Base-by-base conservation (phyloP, 805 yeast genomes). In the Priceomyces carsonii region DNA sequence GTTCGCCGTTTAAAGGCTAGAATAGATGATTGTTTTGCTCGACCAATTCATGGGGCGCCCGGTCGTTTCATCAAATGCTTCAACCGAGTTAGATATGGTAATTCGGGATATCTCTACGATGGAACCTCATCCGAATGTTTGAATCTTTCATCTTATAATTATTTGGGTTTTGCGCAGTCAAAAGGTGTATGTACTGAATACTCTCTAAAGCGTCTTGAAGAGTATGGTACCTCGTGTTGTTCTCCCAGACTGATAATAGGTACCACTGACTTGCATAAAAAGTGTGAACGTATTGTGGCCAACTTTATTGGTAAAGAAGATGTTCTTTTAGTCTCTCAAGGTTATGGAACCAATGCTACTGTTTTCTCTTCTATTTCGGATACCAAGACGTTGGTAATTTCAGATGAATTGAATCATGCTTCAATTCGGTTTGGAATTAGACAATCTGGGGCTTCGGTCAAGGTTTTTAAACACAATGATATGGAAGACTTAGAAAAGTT, bases 31-130 rank as follows among this genome's bases (percentile, higher is more conserved):
- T 88, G 96, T 61, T 93, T 93, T 60, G 87, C 95, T 2, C 80
- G 96, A 57, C 96, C 96, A 27, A 87, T 95, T n/a, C 84, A 85
- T 40, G 98, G 97, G 33, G 98, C 91, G 14, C 98, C 99, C 1
- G 99, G 99, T 18, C 79, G 99, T 59, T 82, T 71, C 53, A 80
- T 91, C 50, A 77, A 80, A 39, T 82, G 95, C 50, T 81, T 83
- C 51, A 90, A 88, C 50, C 79, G 99, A 50, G 63, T 69, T 20
- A 73, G 89, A n/a, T 71, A 73, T 29, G 82, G 83, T 47, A 75
- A 77, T 51, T 79, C 80, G 55, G 70, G 71, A 25, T 87, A 83
- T 55, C 72, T 79, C 21, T 86, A 84, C 54, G 78, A 87, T 24
- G 96, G 97, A 8, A 71, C 80, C 9, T 74, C 85, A 3, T 75